Base-by-base conservation (phyloP, 768 basidiomycete species). In the Pulveroboletus sp. region DNA sequence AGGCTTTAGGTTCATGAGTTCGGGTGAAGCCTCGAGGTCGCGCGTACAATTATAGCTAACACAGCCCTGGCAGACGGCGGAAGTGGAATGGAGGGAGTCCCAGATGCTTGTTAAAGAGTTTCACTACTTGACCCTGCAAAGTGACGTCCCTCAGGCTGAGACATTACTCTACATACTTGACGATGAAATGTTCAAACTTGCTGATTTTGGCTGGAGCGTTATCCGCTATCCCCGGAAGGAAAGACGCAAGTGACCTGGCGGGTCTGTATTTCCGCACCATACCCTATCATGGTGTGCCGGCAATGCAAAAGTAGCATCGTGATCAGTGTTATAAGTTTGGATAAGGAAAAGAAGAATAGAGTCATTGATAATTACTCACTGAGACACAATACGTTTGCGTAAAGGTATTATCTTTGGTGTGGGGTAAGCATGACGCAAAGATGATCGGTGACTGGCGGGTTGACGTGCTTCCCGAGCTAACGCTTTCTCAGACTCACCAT, bases 1-100 rank as follows among this genome's bases (percentile, higher is more conserved):
- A n/a, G n/a, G n/a, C n/a, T n/a, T n/a, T n/a, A 35, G 40, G 40
- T 51, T 48, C 21, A 45, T 23, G 33, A 36, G 19, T 40, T 27
- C 21, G 16, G 33, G 40, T 21, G 45, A 33, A 38, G 33, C n/a
- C 39, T 43, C 40, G 17, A 25, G 21, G 19, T 43, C 5, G 31
- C 5, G 25, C 35, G 17, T 36, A 52, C 33, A 52, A 46, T 52
- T 32, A 23, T 35, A 36, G 24, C 33, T 43, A 35, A n/a, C n/a
- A n/a, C n/a, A n/a, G n/a, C n/a, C n/a, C n/a, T n/a, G n/a, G n/a
- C n/a, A n/a, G n/a, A n/a, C n/a, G n/a, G n/a, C n/a, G 24, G 24
- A 34, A 38, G 38, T 21, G 24, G n/a, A 55, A 50, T 45, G 44
- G 56, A 45, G 45, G 24, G n/a, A n/a, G n/a, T n/a, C n/a, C n/a